These are phyloP conservation scores for Fraxinus baroniana DNA, from an alignment of 305 asterid genomes.

Conservation along the genomic window DNA sequence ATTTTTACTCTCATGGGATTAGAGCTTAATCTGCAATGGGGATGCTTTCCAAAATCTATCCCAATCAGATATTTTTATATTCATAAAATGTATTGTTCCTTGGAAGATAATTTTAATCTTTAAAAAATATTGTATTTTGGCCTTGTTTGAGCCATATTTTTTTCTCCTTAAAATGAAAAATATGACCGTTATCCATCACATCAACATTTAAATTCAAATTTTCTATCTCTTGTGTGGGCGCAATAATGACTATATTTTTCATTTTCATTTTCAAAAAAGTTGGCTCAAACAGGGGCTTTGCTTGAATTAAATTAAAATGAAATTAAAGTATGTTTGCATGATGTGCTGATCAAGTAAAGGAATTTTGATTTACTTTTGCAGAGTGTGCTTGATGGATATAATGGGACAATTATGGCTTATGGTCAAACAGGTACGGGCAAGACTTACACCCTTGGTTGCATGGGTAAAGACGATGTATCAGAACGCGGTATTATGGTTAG, in stretches of 20 bases:
- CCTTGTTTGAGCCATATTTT: too few species aligned
- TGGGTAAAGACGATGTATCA: slow-evolving; percentile 73
- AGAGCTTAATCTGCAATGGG: not conserved
- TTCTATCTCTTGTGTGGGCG: too few species aligned
- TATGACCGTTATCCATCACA: not conserved
- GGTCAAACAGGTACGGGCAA: slow-evolving; percentile 98
- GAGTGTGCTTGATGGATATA: slow-evolving; percentile 92
- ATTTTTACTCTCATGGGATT: not conserved
- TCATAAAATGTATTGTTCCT: not conserved
- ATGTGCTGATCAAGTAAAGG: slow-evolving; percentile 3
- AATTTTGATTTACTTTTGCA: slow-evolving; percentile 38
- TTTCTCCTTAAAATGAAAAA: too few species aligned
- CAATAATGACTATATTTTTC: too few species aligned
- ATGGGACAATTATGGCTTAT: slow-evolving; percentile 92
- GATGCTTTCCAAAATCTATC: not conserved
- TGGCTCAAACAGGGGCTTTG: not conserved
- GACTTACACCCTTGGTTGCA: slow-evolving; percentile 79
- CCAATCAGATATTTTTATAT: not conserved
- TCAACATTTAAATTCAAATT: too few species aligned
- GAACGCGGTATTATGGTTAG: slow-evolving; percentile 96
- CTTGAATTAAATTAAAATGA: not conserved
- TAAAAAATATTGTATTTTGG: not conserved
- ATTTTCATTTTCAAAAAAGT: too few species aligned
- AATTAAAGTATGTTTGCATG: slow-evolving; percentile 6
- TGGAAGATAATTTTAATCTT: not conserved